Conservation (phyloP, 768 basidiomycete genomes). For the Trametes sanguinea region DNA sequence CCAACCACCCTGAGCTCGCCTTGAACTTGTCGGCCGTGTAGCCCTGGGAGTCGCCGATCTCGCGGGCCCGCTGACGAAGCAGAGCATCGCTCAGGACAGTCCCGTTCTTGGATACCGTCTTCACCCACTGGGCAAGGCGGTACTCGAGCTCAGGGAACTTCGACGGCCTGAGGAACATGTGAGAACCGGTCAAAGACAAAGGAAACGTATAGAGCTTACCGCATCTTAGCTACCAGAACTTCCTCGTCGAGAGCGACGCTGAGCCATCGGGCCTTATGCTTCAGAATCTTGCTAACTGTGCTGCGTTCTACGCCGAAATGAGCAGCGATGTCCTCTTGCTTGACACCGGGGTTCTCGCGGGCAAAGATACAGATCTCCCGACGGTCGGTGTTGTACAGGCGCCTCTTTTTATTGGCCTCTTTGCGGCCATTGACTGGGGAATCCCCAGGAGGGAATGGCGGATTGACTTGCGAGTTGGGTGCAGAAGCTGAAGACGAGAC, state of each 20-base stretch:
- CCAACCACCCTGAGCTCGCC: conserved; percentile 90
- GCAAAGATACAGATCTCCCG: conserved; percentile 74
- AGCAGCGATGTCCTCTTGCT: conserved; percentile 84
- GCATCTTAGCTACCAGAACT: conserved; percentile 65
- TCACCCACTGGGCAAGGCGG: conserved; percentile 61
- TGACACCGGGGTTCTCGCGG: conserved; percentile 59
- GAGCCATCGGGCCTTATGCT: conserved; percentile 82
- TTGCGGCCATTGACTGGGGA: conserved; percentile 30
- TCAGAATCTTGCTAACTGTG: conserved; percentile 92
- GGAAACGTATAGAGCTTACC: conserved; percentile 42
- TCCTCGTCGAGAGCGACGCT: conserved; percentile 60
- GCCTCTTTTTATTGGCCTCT: conserved; percentile 64
- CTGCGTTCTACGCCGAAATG: conserved; percentile 82
- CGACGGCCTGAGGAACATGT: conserved; percentile 53
- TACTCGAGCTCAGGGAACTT: conserved; percentile 81
- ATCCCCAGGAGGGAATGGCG: not conserved
- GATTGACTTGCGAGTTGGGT: conserved; percentile 32
- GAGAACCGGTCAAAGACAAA: not conserved
- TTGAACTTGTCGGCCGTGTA: conserved; percentile 79
- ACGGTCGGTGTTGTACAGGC: conserved; percentile 74
- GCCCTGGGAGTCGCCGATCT: conserved; percentile 56
- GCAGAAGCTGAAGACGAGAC: conserved; percentile 43
- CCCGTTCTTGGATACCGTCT: conserved; percentile 50
- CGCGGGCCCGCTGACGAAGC: conserved; percentile 66
- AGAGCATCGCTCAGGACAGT: conserved; percentile 63